phyloP scores from a whole-genome alignment of 345 rosid genomes.

The Abelmoschus esculentus region DNA sequence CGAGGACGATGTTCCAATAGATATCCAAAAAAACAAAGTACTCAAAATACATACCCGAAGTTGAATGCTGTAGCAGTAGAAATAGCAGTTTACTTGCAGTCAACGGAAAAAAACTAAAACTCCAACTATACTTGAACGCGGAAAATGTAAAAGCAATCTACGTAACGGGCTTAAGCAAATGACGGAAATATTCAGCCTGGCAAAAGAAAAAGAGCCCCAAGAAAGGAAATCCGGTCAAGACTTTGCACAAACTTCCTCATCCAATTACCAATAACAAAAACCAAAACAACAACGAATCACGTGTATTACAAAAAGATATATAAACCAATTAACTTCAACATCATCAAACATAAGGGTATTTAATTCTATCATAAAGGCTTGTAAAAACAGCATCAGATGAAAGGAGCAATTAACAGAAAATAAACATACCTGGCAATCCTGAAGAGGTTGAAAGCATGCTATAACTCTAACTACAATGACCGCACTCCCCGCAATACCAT shows the following conservation, averaged over 20 bases:
- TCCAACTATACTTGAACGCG: conserved; percentile 37
- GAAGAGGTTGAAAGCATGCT: conserved; percentile 81
- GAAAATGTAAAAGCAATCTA: conserved; percentile 32
- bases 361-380: too few species aligned
- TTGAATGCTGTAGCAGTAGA: conserved; percentile 15
- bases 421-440: conserved; percentile 67
- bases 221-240: too few species aligned
- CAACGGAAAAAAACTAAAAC: conserved; percentile 22
- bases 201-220: too few species aligned
- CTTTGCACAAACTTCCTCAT: too few species aligned
- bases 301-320: background rate
- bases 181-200: conserved; percentile 91
- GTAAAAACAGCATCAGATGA: background rate
- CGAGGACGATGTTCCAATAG: conserved; percentile 24
- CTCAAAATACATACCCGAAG: background rate
- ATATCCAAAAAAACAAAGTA: background rate
- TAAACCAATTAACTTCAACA: too few species aligned
- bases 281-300: too few species aligned
- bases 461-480: conserved; percentile 70
- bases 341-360: too few species aligned
- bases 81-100: background rate
- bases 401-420: background rate
- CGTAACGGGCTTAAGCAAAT: conserved; percentile 84
- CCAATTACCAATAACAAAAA: too few species aligned
- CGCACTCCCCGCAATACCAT: conserved; percentile 68